Evolutionary conservation across 1,284 basidiomycete genomes (phyloP).

Genomic region (Sparassis latifolia): DNA sequence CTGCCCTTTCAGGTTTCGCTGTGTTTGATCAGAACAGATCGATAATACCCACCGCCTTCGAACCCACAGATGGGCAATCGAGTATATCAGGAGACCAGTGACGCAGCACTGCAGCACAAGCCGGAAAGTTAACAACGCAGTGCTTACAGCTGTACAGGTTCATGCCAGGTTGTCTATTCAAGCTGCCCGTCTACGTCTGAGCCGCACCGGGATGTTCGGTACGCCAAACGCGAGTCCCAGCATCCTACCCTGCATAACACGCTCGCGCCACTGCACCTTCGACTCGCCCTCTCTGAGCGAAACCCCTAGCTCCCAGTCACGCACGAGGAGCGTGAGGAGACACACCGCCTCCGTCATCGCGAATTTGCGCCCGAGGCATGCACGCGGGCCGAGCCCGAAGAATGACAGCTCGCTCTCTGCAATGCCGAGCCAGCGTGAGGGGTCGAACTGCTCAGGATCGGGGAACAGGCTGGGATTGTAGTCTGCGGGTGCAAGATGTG

Average conservation of each 20-base stretch:
- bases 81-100: no score
- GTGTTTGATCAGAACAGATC: no score
- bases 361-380: slow-evolving; percentile 51
- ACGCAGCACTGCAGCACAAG: no score
- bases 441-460: slow-evolving; percentile 28
- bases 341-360: slow-evolving; percentile 44
- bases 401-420: slow-evolving; percentile 21
- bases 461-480: slow-evolving; percentile 24
- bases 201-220: background rate
- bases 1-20: no score
- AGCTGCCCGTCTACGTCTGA: background rate
- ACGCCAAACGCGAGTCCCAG: slow-evolving; percentile 32
- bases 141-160: no score
- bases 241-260: slow-evolving; percentile 34
- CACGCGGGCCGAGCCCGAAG: slow-evolving; percentile 43
- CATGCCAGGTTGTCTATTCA: no score
- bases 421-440: slow-evolving; percentile 34
- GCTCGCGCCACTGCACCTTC: slow-evolving; percentile 33
- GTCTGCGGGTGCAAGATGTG: no score
- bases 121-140: no score
- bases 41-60: no score
- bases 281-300: slow-evolving; percentile 36
- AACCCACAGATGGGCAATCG: no score
- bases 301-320: slow-evolving; percentile 45
- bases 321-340: slow-evolving; percentile 38